Evolutionary conservation across 805 yeast genomes (phyloP), one percentile per base, ranked within the genome.

Genomic region (Kregervanrija fluxuum): DNA sequence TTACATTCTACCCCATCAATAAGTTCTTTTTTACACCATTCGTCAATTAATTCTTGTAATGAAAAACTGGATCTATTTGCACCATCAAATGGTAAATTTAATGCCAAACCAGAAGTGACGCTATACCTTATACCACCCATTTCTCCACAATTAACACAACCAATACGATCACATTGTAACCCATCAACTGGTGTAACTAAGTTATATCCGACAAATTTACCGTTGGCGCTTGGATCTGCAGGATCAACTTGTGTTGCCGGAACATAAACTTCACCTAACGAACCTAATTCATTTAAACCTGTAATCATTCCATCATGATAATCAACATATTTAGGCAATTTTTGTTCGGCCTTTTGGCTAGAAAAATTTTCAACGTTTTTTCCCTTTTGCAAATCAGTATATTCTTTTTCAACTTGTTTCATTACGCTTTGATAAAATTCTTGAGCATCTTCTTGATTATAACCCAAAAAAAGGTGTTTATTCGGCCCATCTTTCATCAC

Each of bases 381-480:
- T 60, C 34, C 8, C 12, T 43, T 50, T 9, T 30, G 5, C 11
- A 35, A 15, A 30, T 46, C 45, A 65, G 69, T 62, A 61, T 66
- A 61, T 44, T 81, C 85, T 35, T 68, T 68, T 56, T 85, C 95
- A 31, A 85, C 66, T 45, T 82, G 77, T 36, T 75, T 71, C 72
- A 85, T 69, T 2, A 85, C 74, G 42, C 82, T 73, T 60, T 90
- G 97, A 67, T 90, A 90, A 57, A 90, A 90, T 61, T 90, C 98
- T 64, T 90, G 96, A 0, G 97, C 97, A 66, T 90, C 98, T 62
- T 90, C 96, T 65, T 90, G 98, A 57, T 86, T 88, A 59, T 87
- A 87, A 1, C 96, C 93, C 44, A 79, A 64, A 54, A 89, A 79
- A 48, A 88, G 75, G 58, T 82, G 82, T 56, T 80, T 84, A 53